phyloP scores from a whole-genome alignment of 352 stramenopile genomes.

The Pythium scleroteichum region DNA sequence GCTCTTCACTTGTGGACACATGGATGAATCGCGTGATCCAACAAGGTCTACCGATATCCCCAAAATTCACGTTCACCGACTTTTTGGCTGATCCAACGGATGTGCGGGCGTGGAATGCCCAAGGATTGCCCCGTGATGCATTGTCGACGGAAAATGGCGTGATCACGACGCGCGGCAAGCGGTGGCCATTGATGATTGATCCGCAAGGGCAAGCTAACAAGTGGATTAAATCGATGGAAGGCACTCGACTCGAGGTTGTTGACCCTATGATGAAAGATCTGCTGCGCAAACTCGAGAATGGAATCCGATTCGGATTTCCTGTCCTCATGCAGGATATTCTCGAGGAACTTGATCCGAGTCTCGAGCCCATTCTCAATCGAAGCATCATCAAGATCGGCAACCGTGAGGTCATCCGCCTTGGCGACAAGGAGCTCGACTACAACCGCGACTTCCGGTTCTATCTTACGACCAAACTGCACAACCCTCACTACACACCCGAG shows the following conservation, averaged over 20 bases:
- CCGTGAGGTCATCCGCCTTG: slow-evolving; percentile 91
- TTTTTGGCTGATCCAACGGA: slow-evolving; percentile 94
- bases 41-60: slow-evolving; percentile 81
- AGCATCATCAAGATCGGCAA: slow-evolving; percentile 95
- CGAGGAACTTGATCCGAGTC: slow-evolving; percentile 94
- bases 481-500: slow-evolving; percentile 95
- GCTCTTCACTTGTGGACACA: slow-evolving; percentile 75
- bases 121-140: slow-evolving; percentile 91
- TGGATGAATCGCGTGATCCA: slow-evolving; percentile 91
- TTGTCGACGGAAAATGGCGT: slow-evolving; percentile 96
- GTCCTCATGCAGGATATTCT: slow-evolving; percentile 96
- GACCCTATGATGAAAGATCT: slow-evolving; percentile 96
- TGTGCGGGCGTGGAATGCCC: slow-evolving; percentile 94
- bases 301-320: slow-evolving; percentile 92
- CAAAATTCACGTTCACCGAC: slow-evolving; percentile 90
- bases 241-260: slow-evolving; percentile 85
- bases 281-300: slow-evolving; percentile 92
- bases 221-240: slow-evolving; percentile 96
- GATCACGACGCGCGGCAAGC: slow-evolving; percentile 92
- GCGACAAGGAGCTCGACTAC: slow-evolving; percentile 96
- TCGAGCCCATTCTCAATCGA: slow-evolving; percentile 94
- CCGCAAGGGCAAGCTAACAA: slow-evolving; percentile 96
- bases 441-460: slow-evolving; percentile 94
- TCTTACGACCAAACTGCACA: slow-evolving; percentile 96
- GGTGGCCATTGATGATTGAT: slow-evolving; percentile 98